Conservation (phyloP, 148 eudicot species). For the Bassia scoparia region DNA sequence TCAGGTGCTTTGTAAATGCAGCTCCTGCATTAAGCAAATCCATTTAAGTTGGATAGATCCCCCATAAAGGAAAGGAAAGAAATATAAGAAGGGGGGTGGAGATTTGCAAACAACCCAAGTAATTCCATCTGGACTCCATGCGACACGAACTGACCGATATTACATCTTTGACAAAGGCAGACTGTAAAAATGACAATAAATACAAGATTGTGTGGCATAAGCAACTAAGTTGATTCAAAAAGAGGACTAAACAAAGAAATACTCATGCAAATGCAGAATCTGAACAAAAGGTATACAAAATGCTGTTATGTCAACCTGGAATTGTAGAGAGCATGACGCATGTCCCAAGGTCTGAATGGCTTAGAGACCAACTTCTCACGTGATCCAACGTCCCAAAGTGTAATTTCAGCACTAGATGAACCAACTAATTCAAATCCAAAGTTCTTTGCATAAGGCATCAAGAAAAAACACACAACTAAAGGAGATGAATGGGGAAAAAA, state of each 20-base stretch:
- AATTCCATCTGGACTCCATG: slow-evolving; percentile 86
- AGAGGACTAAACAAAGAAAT: no score
- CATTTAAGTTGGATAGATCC: neutral
- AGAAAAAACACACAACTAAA: slow-evolving; percentile 3
- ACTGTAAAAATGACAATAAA: slow-evolving; percentile 36
- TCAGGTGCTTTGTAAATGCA: slow-evolving; percentile 76
- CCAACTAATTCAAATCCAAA: slow-evolving; percentile 43
- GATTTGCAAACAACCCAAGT: slow-evolving; percentile 43
- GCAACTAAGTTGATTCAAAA: no score
- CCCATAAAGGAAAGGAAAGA: no score
- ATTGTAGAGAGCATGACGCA: slow-evolving; percentile 38
- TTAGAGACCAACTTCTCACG: slow-evolving; percentile 68
- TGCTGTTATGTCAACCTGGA: slow-evolving; percentile 45
- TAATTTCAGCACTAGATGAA: slow-evolving; percentile 56
- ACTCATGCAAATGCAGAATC: neutral
- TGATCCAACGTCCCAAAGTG: slow-evolving; percentile 66
- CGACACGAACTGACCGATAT: slow-evolving; percentile 65
- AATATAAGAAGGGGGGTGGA: neutral
- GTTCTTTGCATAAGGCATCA: slow-evolving; percentile 17
- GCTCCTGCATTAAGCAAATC: slow-evolving; percentile 53
- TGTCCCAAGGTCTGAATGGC: slow-evolving; percentile 75
- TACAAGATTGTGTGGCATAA: neutral
- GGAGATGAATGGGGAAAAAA: no score
- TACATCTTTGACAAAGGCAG: slow-evolving; percentile 54
- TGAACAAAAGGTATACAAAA: neutral